Evolutionary conservation across 2,329 filamentous ascomycete species (phyloP).

Genomic region (Parastagonospora avenae): DNA sequence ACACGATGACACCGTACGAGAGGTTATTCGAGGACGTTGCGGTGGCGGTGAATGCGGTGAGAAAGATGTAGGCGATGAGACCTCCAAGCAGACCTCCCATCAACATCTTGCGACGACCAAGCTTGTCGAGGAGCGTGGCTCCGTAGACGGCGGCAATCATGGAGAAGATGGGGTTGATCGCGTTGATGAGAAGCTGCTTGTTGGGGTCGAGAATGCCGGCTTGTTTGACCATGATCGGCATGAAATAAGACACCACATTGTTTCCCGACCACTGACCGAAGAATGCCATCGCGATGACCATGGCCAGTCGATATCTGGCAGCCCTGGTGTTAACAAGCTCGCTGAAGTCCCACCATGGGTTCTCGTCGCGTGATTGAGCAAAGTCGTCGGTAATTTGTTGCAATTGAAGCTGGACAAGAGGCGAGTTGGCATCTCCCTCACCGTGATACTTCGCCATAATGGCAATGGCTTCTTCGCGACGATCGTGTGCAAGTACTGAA

Average conservation of each 20-base stretch:
- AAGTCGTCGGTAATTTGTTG: slow-evolving; percentile 45
- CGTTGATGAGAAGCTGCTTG: slow-evolving; percentile 49
- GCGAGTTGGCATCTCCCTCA: slow-evolving; percentile 49
- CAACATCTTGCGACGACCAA: slow-evolving; percentile 45
- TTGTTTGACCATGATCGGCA: slow-evolving; percentile 40
- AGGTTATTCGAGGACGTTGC: slow-evolving; percentile 29
- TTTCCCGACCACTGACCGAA: slow-evolving; percentile 51
- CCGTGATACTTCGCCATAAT: slow-evolving; percentile 65
- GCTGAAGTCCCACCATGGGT: slow-evolving; percentile 44
- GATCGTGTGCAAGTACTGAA: slow-evolving; percentile 54
- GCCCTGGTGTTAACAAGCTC: slow-evolving; percentile 39
- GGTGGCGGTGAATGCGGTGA: slow-evolving; percentile 46
- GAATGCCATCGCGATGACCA: slow-evolving; percentile 50
- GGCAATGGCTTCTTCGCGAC: slow-evolving; percentile 60
- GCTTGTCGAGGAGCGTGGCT: slow-evolving; percentile 40
- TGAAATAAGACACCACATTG: slow-evolving; percentile 44
- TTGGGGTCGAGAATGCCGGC: slow-evolving; percentile 45
- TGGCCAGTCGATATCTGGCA: slow-evolving; percentile 42
- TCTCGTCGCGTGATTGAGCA: slow-evolving; percentile 33
- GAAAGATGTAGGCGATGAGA: slow-evolving; percentile 41
- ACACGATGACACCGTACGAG: slow-evolving; percentile 47
- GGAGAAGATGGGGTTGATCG: slow-evolving; percentile 48
- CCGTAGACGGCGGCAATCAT: slow-evolving; percentile 48
- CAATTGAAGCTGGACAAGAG: slow-evolving; percentile 45
- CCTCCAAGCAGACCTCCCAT: slow-evolving; percentile 43